Conservation (phyloP, 1,284 basidiomycete species). For the Boletus semigastroideus region DNA sequence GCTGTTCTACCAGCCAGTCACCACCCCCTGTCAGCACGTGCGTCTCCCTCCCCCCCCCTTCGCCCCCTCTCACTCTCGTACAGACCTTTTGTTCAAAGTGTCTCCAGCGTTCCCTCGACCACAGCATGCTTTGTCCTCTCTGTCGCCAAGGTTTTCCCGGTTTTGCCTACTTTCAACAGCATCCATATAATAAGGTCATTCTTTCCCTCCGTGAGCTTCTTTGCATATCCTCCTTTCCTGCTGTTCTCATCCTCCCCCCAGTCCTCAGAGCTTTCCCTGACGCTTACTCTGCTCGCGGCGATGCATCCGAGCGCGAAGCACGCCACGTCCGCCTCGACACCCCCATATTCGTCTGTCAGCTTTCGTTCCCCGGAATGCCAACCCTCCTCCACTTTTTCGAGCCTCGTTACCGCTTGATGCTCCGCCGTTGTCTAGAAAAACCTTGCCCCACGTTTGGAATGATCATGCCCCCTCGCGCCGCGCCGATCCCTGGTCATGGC, state of each 20-base stretch:
- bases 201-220: slow-evolving; percentile 61
- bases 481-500: slow-evolving; percentile 34
- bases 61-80: slow-evolving; percentile 9
- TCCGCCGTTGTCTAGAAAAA: slow-evolving; percentile 84
- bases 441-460: slow-evolving; percentile 83
- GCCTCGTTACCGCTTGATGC: slow-evolving; percentile 90
- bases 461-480: slow-evolving; percentile 63
- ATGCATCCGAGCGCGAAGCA: slow-evolving; percentile 70
- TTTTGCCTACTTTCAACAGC: slow-evolving; percentile 81
- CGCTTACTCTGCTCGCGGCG: slow-evolving; percentile 54
- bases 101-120: slow-evolving; percentile 86
- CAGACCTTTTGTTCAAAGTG: slow-evolving; percentile 91
- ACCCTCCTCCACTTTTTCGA: slow-evolving; percentile 92
- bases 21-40: slow-evolving; percentile 93
- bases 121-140: slow-evolving; percentile 79
- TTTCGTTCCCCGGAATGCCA: slow-evolving; percentile 89
- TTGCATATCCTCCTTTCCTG: slow-evolving; percentile 2
- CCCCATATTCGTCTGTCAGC: slow-evolving; percentile 88
- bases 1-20: slow-evolving; percentile 83
- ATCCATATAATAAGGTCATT: slow-evolving; percentile 67
- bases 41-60: slow-evolving; percentile 33
- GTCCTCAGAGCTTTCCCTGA: slow-evolving; percentile 66
- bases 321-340: slow-evolving; percentile 78
- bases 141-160: slow-evolving; percentile 79
- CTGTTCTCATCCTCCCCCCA: slow-evolving; percentile 31